Base-by-base conservation (phyloP, 2,329 filamentous ascomycete genomes). In the Epichloe amarillans region DNA sequence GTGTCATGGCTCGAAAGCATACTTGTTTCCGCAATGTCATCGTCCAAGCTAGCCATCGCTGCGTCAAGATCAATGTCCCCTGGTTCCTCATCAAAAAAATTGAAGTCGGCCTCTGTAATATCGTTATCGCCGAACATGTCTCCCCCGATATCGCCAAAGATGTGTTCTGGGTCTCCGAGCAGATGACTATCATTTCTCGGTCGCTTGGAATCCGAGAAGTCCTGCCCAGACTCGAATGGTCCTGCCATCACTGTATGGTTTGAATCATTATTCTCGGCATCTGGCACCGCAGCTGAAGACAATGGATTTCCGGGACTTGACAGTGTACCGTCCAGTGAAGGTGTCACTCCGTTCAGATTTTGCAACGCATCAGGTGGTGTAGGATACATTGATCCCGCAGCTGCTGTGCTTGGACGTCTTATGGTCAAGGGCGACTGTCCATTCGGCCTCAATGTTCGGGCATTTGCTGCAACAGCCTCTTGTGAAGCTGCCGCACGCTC, bases 91-190 rank as follows among this genome's bases (percentile, higher is more conserved):
- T 91, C 86, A 57, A 91, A 91, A 64, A 90, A 91, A 62, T 79
- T 87, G 62, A 91, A 91, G 61, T 93, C 87, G 5, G 81, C 86
- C 57, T 93, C 87, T 1, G 84, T 89, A n/a, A 91, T 74, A 56
- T 82, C 79, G 55, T 80, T 76, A n/a, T 82, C 78, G n/a, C 76
- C 81, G 65, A 87, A 88, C 57, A 84, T 77, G 56, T 87, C 83
- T 8, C 76, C 78, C 81, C 81, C 81, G 56, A 86, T 72, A 50
- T 86, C 83, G 19, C 76, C 82, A 60, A 87, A 86, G 5, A 88
- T 69, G 57, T 83, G 73, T 33, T 79, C 77, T 8, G 74, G 69
- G 23, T 75, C 75, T 35, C 65, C 63, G 5, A 74, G 69, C 21
- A 72, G 61, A 33, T 69, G 69, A 44, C 64, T 61, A 19, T 70